Percentiles rank a stretch among this genome's conserved stretches.
Evolutionary conservation across 345 rosid genomes (phyloP).

Genomic region (Microcos paniculata): DNA sequence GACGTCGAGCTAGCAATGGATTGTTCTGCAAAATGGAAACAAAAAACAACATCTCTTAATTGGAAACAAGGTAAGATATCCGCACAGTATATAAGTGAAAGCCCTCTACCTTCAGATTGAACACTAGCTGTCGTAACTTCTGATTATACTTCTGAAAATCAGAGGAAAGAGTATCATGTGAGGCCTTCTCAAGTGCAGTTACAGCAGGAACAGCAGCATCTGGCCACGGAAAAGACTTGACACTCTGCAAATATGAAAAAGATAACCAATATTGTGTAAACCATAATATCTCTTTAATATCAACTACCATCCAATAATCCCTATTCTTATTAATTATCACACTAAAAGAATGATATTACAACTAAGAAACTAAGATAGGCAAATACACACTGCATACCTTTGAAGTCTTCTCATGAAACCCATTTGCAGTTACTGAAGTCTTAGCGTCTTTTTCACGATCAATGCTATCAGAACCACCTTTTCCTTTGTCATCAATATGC

Average conservation of each 20-base stretch:
- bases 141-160: constrained; percentile 93
- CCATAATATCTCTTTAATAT: constrained; percentile 15
- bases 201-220: constrained; percentile 81
- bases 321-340: constrained; percentile 5
- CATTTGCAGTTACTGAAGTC: constrained; percentile 32
- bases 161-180: constrained; percentile 61
- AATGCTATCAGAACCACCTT: constrained; percentile 38
- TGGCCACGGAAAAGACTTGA: constrained; percentile 70
- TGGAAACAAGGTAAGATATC: background rate
- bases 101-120: constrained; percentile 79
- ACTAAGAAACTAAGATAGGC: background rate
- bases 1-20: constrained; percentile 61
- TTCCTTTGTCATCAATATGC: constrained; percentile 38
- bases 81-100: background rate
- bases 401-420: constrained; percentile 42
- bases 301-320: background rate
- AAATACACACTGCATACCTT: constrained; percentile 36
- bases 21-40: constrained; percentile 42
- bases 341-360: background rate
- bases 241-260: constrained; percentile 39
- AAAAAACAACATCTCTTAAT: background rate
- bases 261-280: constrained; percentile 10
- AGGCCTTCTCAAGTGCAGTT: constrained; percentile 78
- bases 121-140: constrained; percentile 74
- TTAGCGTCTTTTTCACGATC: constrained; percentile 29